Evolutionary conservation across 768 basidiomycete species (phyloP).

Genomic region (Hemileccinum impolitum): DNA sequence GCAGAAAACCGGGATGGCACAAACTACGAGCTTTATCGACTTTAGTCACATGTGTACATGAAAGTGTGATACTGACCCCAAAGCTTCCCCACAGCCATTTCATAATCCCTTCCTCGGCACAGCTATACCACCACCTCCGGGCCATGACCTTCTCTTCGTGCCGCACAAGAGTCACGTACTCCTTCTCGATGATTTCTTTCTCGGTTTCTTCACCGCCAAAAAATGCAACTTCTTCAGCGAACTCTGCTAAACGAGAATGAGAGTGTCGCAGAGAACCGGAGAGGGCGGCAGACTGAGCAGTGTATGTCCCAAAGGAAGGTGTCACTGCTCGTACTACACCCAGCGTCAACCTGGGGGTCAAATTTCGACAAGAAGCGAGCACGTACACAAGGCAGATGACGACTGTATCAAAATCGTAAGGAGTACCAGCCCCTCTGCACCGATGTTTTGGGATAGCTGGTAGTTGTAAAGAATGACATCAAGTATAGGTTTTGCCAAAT

Average conservation of each 20-base stretch:
- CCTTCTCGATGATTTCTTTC: conserved; percentile 86
- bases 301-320: conserved; percentile 89
- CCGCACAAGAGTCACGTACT: conserved; percentile 78
- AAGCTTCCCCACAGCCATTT: conserved; percentile 98
- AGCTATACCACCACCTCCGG: conserved; percentile 85
- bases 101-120: conserved; percentile 91
- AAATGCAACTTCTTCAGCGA: conserved; percentile 86
- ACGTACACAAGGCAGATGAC: conserved; percentile 77
- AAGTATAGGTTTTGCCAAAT: conserved; percentile 88
- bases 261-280: conserved; percentile 88
- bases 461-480: conserved; percentile 96
- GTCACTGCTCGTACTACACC: conserved; percentile 79
- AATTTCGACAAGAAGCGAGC: neutral
- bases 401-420: conserved; percentile 83
- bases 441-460: conserved; percentile 90
- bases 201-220: conserved; percentile 87
- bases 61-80: conserved; percentile 55
- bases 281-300: conserved; percentile 83
- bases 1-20: conserved; percentile 93
- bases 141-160: conserved; percentile 81
- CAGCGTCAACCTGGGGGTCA: neutral
- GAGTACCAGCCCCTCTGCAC: conserved; percentile 85
- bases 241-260: conserved; percentile 88
- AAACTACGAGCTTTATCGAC: conserved; percentile 63
- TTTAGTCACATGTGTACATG: conserved; percentile 5